Conservation (phyloP, 2,329 filamentous ascomycete genomes). For the Fusarium nisikadoi region DNA sequence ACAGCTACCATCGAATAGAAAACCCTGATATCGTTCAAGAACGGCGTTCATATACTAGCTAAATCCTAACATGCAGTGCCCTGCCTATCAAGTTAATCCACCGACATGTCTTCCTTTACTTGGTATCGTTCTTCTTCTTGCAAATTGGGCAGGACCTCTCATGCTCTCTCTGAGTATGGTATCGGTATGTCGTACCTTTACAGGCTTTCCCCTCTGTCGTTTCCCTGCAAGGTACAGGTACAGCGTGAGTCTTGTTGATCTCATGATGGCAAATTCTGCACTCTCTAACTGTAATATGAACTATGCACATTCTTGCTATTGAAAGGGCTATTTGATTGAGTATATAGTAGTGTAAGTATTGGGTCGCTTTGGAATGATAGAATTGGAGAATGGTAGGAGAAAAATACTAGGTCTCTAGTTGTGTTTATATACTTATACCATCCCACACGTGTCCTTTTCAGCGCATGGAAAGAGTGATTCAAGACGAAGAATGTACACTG, state of each 20-base stretch:
- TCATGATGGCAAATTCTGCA: neutral
- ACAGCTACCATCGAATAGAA: no score
- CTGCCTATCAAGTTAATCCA: no score
- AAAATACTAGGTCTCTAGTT: rapidly evolving
- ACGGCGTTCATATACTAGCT: no score
- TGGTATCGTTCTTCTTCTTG: no score
- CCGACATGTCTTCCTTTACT: no score
- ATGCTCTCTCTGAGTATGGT: no score
- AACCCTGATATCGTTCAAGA: no score
- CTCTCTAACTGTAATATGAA: neutral
- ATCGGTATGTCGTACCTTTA: no score
- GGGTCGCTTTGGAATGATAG: rapidly evolving
- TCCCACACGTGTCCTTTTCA: rapidly evolving
- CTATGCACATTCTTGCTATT: neutral
- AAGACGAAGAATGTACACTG: neutral
- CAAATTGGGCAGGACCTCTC: no score
- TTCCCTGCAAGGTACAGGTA: neutral
- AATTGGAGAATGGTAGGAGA: neutral
- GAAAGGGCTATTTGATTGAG: neutral
- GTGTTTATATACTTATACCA: neutral
- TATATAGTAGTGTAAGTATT: neutral
- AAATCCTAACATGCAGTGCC: no score
- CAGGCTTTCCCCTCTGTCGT: no score
- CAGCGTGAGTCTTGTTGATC: neutral
- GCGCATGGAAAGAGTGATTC: rapidly evolving